Percentiles rank a stretch among this genome's conserved stretches.
phyloP scores from a whole-genome alignment of 2,329 filamentous ascomycete genomes.

The Paraphaeosphaeria minitans region DNA sequence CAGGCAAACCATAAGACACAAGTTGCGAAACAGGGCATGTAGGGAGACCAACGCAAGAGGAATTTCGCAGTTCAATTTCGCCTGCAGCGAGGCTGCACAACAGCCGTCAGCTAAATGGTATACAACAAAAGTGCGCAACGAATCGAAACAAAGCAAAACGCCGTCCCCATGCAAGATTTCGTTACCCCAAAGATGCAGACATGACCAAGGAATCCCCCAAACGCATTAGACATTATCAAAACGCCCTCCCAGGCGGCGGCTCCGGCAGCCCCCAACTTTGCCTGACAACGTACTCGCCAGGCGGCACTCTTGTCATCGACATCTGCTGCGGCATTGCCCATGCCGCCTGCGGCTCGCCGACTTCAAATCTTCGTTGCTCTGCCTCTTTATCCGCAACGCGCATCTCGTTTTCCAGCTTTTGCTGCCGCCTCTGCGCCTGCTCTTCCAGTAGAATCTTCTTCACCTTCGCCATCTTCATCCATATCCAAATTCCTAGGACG shows the following conservation, averaged over 20 bases:
- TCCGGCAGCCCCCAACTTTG: conserved; percentile 4
- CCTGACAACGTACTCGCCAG: background rate
- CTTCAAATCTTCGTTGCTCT: background rate
- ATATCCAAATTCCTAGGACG: conserved; percentile 40
- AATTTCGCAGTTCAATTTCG: background rate
- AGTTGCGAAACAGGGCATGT: too few species aligned
- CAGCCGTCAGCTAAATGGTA: background rate
- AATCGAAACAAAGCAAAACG: background rate
- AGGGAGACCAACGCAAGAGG: too few species aligned
- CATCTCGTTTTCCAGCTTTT: conserved; percentile 17
- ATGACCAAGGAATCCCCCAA: background rate
- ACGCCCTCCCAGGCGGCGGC: background rate
- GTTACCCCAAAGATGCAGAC: background rate
- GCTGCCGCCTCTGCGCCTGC: conserved; percentile 31
- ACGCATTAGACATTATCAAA: conserved; percentile 9
- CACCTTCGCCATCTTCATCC: conserved; percentile 39
- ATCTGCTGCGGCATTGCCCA: background rate
- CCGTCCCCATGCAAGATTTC: conserved; percentile 1
- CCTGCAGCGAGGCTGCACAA: background rate
- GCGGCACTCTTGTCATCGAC: background rate
- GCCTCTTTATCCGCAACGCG: conserved; percentile 11
- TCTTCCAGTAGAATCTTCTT: conserved; percentile 42
- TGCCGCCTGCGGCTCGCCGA: conserved; percentile 7
- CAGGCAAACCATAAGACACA: too few species aligned
- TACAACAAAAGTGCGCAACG: background rate